Evolutionary conservation across 2,329 filamentous ascomycete genomes (phyloP).

Genomic region (Chrysoporthe cubensis): DNA sequence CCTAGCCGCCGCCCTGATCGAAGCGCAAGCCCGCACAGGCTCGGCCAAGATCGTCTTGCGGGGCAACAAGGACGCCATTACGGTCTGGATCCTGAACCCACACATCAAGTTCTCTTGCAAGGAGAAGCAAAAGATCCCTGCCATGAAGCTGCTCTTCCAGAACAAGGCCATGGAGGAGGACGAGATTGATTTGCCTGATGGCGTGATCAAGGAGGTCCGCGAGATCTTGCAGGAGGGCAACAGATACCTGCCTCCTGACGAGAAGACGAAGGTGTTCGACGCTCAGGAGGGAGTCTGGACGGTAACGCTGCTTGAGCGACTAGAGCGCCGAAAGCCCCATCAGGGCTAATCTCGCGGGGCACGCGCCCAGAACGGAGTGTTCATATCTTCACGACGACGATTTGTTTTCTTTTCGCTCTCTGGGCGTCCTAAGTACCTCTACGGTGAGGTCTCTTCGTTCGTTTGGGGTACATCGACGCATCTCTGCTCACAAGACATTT

Average conservation of each 20-base stretch:
- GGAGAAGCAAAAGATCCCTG: constrained; percentile 37
- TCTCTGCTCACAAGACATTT: not conserved
- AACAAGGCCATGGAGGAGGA: constrained; percentile 48
- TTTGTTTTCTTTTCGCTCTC: not conserved
- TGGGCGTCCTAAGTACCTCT: not conserved
- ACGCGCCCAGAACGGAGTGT: no score
- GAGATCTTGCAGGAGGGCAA: constrained; percentile 53
- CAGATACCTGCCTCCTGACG: constrained; percentile 21
- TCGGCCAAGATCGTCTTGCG: constrained; percentile 60
- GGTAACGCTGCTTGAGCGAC: constrained; percentile 24
- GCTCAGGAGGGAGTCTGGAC: constrained; percentile 16
- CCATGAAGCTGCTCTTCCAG: constrained; percentile 59
- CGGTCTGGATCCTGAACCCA: constrained; percentile 60
- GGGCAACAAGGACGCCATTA: constrained; percentile 36
- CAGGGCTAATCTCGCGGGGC: not conserved
- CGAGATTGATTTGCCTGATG: constrained; percentile 58
- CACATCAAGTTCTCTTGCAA: constrained; percentile 57
- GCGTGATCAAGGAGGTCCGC: constrained; percentile 52
- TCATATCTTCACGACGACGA: not conserved
- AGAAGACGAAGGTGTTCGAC: constrained; percentile 15
- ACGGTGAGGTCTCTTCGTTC: not conserved
- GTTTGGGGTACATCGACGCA: not conserved
- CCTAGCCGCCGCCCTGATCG: constrained; percentile 55
- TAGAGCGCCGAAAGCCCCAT: not conserved
- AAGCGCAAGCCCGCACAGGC: constrained; percentile 59